A percentile compares a stretch with the other conserved stretches of the same genome.
These are phyloP conservation scores for Exophiala sp. DNA, from an alignment of 2,329 filamentous ascomycete species.

Conservation along the genomic window DNA sequence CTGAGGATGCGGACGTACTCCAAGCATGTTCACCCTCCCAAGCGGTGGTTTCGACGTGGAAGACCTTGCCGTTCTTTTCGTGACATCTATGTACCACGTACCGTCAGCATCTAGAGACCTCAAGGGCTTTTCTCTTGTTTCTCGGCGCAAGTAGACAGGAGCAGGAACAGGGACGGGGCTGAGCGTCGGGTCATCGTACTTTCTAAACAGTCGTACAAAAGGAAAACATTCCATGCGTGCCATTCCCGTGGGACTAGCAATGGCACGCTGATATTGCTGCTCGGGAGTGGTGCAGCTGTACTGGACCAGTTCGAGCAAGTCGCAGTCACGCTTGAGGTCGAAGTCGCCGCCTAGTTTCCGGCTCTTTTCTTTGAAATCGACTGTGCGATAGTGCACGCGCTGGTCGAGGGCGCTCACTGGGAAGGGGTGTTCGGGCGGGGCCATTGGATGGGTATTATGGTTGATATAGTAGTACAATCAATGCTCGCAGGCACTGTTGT, in stretches of 20 bases:
- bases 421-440: constrained; percentile 52
- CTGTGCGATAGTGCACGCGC: constrained; percentile 44
- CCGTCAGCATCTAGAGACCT: neutral
- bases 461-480: neutral
- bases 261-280: constrained; percentile 27
- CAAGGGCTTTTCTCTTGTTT: neutral
- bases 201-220: constrained; percentile 24
- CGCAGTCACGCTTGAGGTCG: constrained; percentile 48
- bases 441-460: constrained; percentile 39
- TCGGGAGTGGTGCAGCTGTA: constrained; percentile 54
- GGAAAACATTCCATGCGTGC: constrained; percentile 42
- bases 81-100: constrained; percentile 11
- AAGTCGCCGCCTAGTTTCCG: constrained; percentile 48
- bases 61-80: constrained; percentile 23
- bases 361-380: constrained; percentile 45
- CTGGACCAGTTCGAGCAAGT: constrained; percentile 55
- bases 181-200: too few relatives aligned
- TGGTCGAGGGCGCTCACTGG: constrained; percentile 47
- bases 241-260: constrained; percentile 11
- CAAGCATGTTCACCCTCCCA: constrained; percentile 48
- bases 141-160: neutral
- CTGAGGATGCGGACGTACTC: constrained; percentile 29
- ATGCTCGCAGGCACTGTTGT: too few relatives aligned
- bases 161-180: neutral
- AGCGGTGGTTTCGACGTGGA: constrained; percentile 57